Conservation (phyloP, 352 stramenopile species). For the Pythium dissotocum region DNA sequence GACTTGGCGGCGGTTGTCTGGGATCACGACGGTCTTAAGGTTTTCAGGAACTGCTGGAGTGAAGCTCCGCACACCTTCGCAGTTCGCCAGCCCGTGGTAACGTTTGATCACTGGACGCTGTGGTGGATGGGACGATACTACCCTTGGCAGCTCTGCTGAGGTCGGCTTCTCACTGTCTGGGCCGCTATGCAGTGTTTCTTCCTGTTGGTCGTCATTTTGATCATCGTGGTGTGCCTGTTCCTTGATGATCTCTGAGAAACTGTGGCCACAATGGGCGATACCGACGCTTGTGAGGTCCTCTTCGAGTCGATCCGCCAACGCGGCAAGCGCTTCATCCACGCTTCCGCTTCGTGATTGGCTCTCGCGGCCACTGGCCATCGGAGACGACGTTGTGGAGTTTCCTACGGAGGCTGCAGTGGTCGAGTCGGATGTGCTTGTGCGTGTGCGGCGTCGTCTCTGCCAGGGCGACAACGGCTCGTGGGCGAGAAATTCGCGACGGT, state of each 20-base stretch:
- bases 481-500: constrained; percentile 33
- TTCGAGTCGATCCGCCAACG: not conserved
- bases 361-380: not conserved
- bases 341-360: not conserved
- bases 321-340: not conserved
- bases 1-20: constrained; percentile 27
- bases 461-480: constrained; percentile 40
- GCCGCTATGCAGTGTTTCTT: not conserved
- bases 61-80: constrained; percentile 20
- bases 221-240: not conserved
- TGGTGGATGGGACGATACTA: not conserved
- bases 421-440: constrained; percentile 16
- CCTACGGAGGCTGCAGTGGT: not conserved
- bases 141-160: not conserved
- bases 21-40: constrained; percentile 28
- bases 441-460: constrained; percentile 27
- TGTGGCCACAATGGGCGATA: not conserved
- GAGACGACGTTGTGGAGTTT: not conserved
- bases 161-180: not conserved
- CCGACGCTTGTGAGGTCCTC: not conserved
- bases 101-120: constrained; percentile 18
- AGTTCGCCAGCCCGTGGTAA: constrained; percentile 23
- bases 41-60: constrained; percentile 6
- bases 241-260: not conserved
- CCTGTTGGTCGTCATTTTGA: not conserved